Evolutionary conservation across 768 basidiomycete genomes (phyloP).

Genomic region (Pisolithus sp.): DNA sequence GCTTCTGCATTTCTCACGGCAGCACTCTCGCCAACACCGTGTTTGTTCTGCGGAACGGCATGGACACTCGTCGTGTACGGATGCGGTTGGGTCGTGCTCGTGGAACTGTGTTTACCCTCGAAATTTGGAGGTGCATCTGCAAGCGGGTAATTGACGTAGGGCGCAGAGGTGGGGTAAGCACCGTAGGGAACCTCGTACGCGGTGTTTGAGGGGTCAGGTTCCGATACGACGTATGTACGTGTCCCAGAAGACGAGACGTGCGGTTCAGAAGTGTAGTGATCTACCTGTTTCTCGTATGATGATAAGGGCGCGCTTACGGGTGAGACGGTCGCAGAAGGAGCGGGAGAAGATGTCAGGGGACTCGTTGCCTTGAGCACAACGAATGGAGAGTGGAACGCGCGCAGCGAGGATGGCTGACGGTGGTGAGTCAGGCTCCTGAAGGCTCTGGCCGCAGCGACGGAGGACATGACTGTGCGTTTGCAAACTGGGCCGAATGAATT

Average conservation of each 20-base stretch:
- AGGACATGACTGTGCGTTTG: neutral
- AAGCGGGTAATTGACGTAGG: conserved; percentile 38
- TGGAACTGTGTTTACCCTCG: conserved; percentile 34
- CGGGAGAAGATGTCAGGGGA: conserved; percentile 26
- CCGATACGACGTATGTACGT: conserved; percentile 67
- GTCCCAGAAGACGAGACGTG: conserved; percentile 37
- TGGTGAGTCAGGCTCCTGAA: neutral
- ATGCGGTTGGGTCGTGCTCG: conserved; percentile 35
- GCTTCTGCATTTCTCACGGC: conserved; percentile 16
- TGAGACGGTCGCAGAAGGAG: conserved; percentile 22
- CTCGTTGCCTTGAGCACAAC: conserved; percentile 41
- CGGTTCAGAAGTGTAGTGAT: conserved; percentile 46
- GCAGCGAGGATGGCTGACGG: conserved; percentile 13
- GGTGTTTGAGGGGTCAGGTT: conserved; percentile 56
- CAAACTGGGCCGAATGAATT: neutral
- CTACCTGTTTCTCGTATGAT: conserved; percentile 53
- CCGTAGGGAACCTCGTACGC: conserved; percentile 69
- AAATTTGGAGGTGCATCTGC: conserved; percentile 33
- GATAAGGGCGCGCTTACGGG: conserved; percentile 16
- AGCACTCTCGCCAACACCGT: conserved; percentile 44
- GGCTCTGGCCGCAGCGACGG: neutral
- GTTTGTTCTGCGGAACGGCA: conserved; percentile 33
- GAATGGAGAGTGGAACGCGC: conserved; percentile 64
- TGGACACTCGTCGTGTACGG: conserved; percentile 33
- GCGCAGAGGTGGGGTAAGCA: conserved; percentile 49